Conservation (phyloP, 2,329 filamentous ascomycete species). For the Cercospora beticola region DNA sequence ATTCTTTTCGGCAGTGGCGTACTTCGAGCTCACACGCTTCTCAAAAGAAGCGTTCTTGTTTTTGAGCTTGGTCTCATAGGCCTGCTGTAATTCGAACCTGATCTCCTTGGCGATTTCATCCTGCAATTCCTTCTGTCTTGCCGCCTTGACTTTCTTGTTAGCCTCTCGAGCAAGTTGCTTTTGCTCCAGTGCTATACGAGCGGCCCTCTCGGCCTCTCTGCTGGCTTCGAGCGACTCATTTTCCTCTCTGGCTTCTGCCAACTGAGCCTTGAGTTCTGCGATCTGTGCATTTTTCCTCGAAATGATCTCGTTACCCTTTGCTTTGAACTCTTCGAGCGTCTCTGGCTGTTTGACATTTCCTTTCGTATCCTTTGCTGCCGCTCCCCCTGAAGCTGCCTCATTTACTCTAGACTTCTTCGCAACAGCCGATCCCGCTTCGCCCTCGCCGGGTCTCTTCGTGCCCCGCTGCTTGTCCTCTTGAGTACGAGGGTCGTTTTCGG, state of each 20-base stretch:
- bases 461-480: no score
- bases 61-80: conserved; percentile 5
- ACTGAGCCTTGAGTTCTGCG: neutral
- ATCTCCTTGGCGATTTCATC: neutral
- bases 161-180: neutral
- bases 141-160: conserved; percentile 6
- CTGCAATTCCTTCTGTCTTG: neutral
- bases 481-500: no score
- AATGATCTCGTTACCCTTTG: conserved; percentile 3
- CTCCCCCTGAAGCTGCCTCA: neutral
- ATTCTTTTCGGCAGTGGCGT: conserved; percentile 7
- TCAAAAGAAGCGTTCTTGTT: neutral
- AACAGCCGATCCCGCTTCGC: neutral
- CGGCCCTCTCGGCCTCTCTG: neutral
- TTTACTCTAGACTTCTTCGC: conserved; percentile 1
- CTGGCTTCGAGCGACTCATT: neutral
- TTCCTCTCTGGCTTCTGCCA: neutral
- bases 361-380: neutral
- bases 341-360: neutral
- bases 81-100: conserved; percentile 10
- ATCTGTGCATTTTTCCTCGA: neutral
- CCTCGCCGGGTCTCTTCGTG: no score
- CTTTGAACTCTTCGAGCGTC: neutral
- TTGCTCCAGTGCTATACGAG: neutral
- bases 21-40: conserved; percentile 14